Percentiles rank a stretch among this genome's conserved stretches.
Conservation (phyloP, 2,329 filamentous ascomycete genomes). For the Cyanodermella asteris region DNA sequence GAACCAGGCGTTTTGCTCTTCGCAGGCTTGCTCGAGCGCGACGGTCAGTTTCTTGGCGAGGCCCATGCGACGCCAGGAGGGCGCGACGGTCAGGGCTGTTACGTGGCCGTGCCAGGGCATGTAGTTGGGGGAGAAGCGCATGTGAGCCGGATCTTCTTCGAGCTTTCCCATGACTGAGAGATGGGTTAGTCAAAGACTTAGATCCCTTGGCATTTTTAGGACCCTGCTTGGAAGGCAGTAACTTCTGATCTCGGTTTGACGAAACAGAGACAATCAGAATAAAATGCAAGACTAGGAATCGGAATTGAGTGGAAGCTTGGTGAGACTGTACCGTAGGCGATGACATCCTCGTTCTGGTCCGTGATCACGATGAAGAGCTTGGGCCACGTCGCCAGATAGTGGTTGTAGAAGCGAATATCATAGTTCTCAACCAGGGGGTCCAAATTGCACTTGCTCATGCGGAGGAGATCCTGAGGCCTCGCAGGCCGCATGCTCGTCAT, state of each 20-base stretch:
- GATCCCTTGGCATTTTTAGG: background rate
- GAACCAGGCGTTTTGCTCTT: constrained; percentile 76
- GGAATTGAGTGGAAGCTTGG: too few species aligned
- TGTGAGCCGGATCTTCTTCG: constrained; percentile 59
- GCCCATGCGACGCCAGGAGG: constrained; percentile 62
- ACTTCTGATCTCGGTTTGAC: constrained; percentile 2
- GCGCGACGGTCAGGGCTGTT: constrained; percentile 81
- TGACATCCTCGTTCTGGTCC: constrained; percentile 65
- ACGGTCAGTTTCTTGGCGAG: constrained; percentile 67
- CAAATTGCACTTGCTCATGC: constrained; percentile 83
- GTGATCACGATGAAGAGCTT: constrained; percentile 84
- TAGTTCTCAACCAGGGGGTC: constrained; percentile 97
- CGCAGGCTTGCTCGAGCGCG: constrained; percentile 60
- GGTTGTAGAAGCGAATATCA: constrained; percentile 82
- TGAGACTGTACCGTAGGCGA: constrained; percentile 67
- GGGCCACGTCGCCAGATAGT: constrained; percentile 91
- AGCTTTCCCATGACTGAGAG: constrained; percentile 80
- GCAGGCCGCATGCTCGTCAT: constrained; percentile 82
- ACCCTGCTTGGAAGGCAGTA: background rate
- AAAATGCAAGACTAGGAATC: background rate
- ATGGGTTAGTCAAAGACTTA: background rate
- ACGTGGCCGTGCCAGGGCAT: constrained; percentile 99
- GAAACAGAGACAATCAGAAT: constrained; percentile 3
- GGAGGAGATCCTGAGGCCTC: constrained; percentile 61
- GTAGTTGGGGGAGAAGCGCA: constrained; percentile 62